Percentiles rank a stretch among this genome's conserved stretches.
phyloP scores from a whole-genome alignment of 495 filamentous ascomycete genomes.

The Aspergillus asperescens region DNA sequence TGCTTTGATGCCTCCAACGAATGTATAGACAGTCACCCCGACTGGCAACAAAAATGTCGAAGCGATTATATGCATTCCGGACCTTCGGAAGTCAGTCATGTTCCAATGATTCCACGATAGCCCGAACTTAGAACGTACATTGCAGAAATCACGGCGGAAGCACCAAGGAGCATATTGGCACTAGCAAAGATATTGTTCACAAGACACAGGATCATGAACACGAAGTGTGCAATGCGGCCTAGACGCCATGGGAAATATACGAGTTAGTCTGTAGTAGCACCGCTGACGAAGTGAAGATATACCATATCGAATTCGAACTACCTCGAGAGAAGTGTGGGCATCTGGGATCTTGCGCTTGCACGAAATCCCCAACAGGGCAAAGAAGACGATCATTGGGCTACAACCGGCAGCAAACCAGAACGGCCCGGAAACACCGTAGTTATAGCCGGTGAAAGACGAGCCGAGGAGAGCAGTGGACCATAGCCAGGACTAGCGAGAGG shows the following conservation, averaged over 20 bases:
- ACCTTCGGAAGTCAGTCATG: neutral
- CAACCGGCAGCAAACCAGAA: slow-evolving; percentile 29
- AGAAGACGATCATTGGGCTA: slow-evolving; percentile 26
- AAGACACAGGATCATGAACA: slow-evolving; percentile 23
- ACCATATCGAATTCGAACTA: slow-evolving; percentile 28
- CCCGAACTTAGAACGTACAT: neutral
- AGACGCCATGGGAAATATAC: no score
- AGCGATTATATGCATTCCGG: slow-evolving; percentile 45
- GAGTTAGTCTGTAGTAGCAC: neutral
- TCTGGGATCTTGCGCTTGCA: slow-evolving; percentile 30
- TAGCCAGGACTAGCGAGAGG: neutral
- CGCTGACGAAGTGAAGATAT: neutral
- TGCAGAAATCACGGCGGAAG: slow-evolving; percentile 1
- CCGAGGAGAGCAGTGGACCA: neutral
- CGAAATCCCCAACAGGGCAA: slow-evolving; percentile 28
- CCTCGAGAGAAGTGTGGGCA: slow-evolving; percentile 30
- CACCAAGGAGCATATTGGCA: slow-evolving; percentile 28
- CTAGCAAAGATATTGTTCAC: slow-evolving; percentile 25
- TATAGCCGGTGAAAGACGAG: neutral
- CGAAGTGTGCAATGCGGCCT: slow-evolving; percentile 6
- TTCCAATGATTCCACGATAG: neutral
- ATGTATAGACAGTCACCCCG: slow-evolving; percentile 41
- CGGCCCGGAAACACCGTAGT: slow-evolving; percentile 14
- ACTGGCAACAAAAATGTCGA: slow-evolving; percentile 41
- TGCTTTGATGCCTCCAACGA: slow-evolving; percentile 45